Evolutionary conservation across 2,329 filamentous ascomycete species (phyloP).

Genomic region (Sphaerostilbella broomeana): DNA sequence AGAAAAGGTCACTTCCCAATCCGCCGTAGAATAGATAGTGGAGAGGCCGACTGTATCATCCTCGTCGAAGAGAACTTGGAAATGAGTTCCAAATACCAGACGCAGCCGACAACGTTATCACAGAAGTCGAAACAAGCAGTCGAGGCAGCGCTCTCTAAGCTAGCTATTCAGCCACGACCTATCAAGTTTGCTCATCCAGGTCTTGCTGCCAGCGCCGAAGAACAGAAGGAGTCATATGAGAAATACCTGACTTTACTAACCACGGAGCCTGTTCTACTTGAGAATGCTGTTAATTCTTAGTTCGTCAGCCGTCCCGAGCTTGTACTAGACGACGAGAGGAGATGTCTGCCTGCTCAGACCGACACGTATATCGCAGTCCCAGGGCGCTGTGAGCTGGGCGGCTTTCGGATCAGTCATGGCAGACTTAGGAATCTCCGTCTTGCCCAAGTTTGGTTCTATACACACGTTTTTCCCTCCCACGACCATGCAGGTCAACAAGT

Average conservation of each 20-base stretch:
- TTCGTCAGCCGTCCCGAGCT: conserved; percentile 38
- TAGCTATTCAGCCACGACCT: conserved; percentile 22
- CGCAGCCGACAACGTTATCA: conserved; percentile 17
- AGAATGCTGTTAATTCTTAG: conserved; percentile 27
- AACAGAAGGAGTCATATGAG: conserved; percentile 28
- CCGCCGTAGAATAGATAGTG: conserved; percentile 31
- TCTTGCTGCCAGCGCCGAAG: conserved; percentile 23
- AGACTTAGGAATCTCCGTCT: conserved; percentile 35
- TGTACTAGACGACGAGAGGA: conserved; percentile 39
- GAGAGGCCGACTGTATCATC: conserved; percentile 30
- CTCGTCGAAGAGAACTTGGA: conserved; percentile 38
- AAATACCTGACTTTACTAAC: conserved; percentile 30
- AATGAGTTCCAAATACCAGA: conserved; percentile 27
- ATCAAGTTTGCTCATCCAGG: conserved; percentile 27
- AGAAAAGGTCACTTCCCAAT: no score
- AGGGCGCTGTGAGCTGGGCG: conserved; percentile 28
- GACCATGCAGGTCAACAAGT: conserved; percentile 19
- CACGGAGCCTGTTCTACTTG: conserved; percentile 27
- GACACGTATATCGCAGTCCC: conserved; percentile 32
- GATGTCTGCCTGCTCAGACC: conserved; percentile 28
- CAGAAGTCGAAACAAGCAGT: conserved; percentile 27
- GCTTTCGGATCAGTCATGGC: conserved; percentile 36
- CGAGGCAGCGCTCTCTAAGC: conserved; percentile 25
- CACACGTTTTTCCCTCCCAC: conserved; percentile 33
- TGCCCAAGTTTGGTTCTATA: conserved; percentile 35